Evolutionary conservation across 441 rosid species (phyloP), one percentile per base, ranked within the genome.

Genomic region (Populus hybrid): DNA sequence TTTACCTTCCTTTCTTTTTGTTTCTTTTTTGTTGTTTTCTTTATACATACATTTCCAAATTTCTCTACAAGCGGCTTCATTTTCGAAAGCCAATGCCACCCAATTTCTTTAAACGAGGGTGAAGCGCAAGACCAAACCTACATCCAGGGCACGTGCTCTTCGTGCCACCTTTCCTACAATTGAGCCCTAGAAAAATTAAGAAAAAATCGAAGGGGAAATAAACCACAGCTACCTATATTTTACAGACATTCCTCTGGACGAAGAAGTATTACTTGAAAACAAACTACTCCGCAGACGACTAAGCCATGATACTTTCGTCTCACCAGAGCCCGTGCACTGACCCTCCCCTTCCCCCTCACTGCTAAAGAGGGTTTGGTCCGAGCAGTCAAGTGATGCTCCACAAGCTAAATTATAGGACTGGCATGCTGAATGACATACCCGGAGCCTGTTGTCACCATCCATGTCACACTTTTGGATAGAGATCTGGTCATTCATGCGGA

Each of bases 361-460:
- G 78, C 99, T 93, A 86, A 96, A 96, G 20, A 96, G 98, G 70
- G 99, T 96, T 86, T 93, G 93, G 83, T 96, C 99, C 4, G 93
- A 83, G 85, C 99, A 96, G 88, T 96, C 99, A 3, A 96, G 90
- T 2, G 99, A 90, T 59, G 99, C 99, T 46, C 99, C 98, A 73
- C 99, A 96, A 0, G 98, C 98, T 78, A 82, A 84, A 74, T 96
- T 96, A 79, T 96, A 96, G 0, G 99, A 93, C 74, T 89, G 89
- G 34, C 99, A 96, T 16, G 99, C 99, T 67, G 98, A 91, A 85
- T 92, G 90, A 82, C 98, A 96, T 46, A 96, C 98, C 18, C 99
- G 88, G 12, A 94, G 89, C 84, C 99, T 87, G 85, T 96, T 91
- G 86, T 96, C 99, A 11, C 98, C 98, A 73, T 96, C 97, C 59